Evolutionary conservation across 495 filamentous ascomycete species (phyloP), one percentile per base, ranked within the genome.

Genomic region (Penicillium goetzii): DNA sequence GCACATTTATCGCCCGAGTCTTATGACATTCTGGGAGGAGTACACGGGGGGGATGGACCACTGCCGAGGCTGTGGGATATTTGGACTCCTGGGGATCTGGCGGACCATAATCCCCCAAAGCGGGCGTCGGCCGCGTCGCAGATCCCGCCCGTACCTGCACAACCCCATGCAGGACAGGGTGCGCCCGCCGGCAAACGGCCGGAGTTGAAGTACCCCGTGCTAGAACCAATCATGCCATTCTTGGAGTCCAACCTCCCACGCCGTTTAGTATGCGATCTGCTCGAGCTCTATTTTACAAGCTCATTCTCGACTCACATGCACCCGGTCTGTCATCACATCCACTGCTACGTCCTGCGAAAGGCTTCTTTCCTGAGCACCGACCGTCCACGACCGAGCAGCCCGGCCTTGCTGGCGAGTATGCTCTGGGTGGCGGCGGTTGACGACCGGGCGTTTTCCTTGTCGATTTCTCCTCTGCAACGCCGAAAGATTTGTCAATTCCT

Each of bases 371-470:
- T 97, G 40, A 89, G 92, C 71, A 85, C 83, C 26, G 90, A 87
- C 57, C 89, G 85, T 63, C 92, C 92, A 41, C 84, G 93, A 56
- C 82, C 85, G 63, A 96, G 92, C 75, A 93, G 91, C 68, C 93
- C 93, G 36, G 92, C 93, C 0, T 81, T 97, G 40, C 80, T 97
- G 41, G 90, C 93, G 11, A 95, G 92, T 75, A 97, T 97, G 90
- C 88, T 97, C 19, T 97, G 92, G 92, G 91, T 97, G 26, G 92
- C 91, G 19, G 92, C 92, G 15, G 90, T 96, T 70, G 96, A 95
- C 50, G 93, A 93, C 74, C 90, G 96, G 72, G 91, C 93, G 9
- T 87, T 92, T 61, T 92, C 92, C 66, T 76, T 97, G 60, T 92
- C 92, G 19, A 89, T 92, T 56, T 87, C 92, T 32, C 93, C 93